Base-by-base conservation (phyloP, 495 filamentous ascomycete genomes). In the Penicillium pancosmium region DNA sequence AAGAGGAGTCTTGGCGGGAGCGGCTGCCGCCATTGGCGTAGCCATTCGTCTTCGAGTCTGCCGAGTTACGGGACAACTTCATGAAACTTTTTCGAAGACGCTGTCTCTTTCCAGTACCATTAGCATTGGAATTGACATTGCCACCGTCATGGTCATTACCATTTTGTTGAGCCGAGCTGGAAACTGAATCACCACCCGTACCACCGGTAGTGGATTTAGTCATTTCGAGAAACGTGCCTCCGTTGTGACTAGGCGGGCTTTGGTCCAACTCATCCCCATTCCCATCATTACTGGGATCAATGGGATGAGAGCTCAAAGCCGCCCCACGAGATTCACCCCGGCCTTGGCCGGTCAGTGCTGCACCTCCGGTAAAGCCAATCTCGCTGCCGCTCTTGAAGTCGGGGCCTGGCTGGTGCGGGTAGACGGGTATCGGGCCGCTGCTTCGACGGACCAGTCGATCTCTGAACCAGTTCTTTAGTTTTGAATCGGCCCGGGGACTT, bases 1-100 rank as follows among this genome's bases (percentile, higher is more conserved):
- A 82, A 77, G 38, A 84, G 61, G 66, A 88, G 83, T 12, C 53
- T 13, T 59, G 15, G 70, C 70, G 57, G 59, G 73, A 48, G 55
- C 58, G 53, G 12, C 49, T 55, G 10, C 56, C 57, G 11, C 55
- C 55, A 48, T 61, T 55, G n/a, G 58, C 48, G 25, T 41, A 44
- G 2, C 59, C 68, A 41, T 72, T 65, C 2, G 66, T 61, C 57
- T 71, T 73, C 4, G 56, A 36, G 16, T 68, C 68, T 33, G 64
- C 58, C 1, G 56, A 55, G 19, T 49, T 59, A 12, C 62, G 57
- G 27, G 64, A 62, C 18, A 69, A 56, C 46, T 61, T 72, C 56
- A 67, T 58, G 19, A 77, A 64, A 6, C 68, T 66, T 25, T 60
- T 50, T 21, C 68, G 63, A 50, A 70, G n/a, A 21, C 55, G 68